Evolutionary conservation across 192 early-diverging fungal genomes (phyloP), one percentile per base, ranked within the genome.

Genomic region (Allomyces macrogynus): DNA sequence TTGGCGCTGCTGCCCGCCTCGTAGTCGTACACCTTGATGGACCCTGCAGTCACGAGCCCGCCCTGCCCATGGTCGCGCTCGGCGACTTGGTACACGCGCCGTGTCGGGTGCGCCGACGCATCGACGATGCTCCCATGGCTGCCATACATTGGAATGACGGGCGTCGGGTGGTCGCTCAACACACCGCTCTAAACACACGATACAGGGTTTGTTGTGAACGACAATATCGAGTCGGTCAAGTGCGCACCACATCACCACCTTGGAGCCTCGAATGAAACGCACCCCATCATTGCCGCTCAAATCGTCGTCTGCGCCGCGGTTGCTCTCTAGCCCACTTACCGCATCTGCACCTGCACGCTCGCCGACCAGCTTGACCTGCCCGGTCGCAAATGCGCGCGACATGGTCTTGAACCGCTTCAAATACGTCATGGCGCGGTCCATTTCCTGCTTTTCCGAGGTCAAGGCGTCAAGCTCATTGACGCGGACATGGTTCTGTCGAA

Each of bases 351-450:
- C 49, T 20, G 12, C 20, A 57, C 49, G 49, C 16, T 20, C 20
- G 49, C 49, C 49, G 20, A 57, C 12, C 3, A 20, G 49, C 49
- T 57, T 57, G 49, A 57, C 49, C 49, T 82, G 77, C n/a, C 80
- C 80, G 1, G 76, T 74, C 4, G 77, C 74, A 67, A 82, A 83
- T 23, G 80, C 77, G 32, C 73, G 62, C 14, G 79, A 81, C 5
- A 83, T 68, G 22, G 77, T 80, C 65, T 83, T 83, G 73, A 83
- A 83, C 23, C 78, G 71, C 43, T 69, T 69, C 11, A 83, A 71
- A 63, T 81, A 81, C 23, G 73, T 78, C 43, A n/a, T n/a, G 12
- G 49, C 49, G 12, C 57, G 44, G 10, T 68, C 54, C 65, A 43
- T 67, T 66, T 63, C 57, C 44, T 65, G 24, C 42, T 43, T 65